Percentiles rank a stretch among this genome's conserved stretches.
Evolutionary conservation across 139 green algal genomes (phyloP).

Genomic region (Deuterostichococcus epilithicus): DNA sequence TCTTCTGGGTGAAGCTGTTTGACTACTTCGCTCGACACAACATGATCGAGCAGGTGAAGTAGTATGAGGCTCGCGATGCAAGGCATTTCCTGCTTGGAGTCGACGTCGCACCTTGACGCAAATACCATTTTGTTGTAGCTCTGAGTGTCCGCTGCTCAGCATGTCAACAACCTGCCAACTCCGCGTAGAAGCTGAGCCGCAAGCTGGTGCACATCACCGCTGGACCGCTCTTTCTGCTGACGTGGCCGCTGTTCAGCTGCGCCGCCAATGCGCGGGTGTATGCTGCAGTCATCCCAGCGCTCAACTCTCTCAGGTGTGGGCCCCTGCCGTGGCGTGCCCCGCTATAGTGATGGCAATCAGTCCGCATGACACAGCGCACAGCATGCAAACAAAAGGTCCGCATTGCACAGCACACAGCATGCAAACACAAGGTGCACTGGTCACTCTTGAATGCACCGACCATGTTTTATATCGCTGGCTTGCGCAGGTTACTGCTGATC

Average conservation of each 20-base stretch:
- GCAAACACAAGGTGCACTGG: too few species aligned
- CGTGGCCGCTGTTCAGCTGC: conserved; percentile 87
- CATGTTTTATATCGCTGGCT: neutral
- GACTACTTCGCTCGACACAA: conserved; percentile 40
- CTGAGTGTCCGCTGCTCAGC: neutral
- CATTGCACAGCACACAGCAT: too few species aligned
- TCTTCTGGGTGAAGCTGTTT: conserved; percentile 65
- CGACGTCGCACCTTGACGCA: neutral
- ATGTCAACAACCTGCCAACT: neutral
- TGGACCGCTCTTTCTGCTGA: conserved; percentile 79
- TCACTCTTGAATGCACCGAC: too few species aligned
- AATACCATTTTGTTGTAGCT: neutral
- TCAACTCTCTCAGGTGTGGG: conserved; percentile 64
- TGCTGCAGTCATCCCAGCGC: conserved; percentile 59
- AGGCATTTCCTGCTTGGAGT: neutral
- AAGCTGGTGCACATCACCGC: conserved; percentile 92
- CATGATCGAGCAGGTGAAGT: conserved; percentile 52
- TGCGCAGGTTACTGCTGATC: conserved; percentile 49
- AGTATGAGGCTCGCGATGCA: neutral
- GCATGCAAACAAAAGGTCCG: too few species aligned
- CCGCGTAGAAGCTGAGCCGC: conserved; percentile 73
- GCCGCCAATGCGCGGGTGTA: conserved; percentile 42
- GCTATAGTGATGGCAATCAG: too few species aligned
- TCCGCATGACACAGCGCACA: too few species aligned
- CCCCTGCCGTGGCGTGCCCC: too few species aligned